Evolutionary conservation across 2,329 filamentous ascomycete species (phyloP), one percentile per base, ranked within the genome.

Genomic region (Falciphora oryzae): DNA sequence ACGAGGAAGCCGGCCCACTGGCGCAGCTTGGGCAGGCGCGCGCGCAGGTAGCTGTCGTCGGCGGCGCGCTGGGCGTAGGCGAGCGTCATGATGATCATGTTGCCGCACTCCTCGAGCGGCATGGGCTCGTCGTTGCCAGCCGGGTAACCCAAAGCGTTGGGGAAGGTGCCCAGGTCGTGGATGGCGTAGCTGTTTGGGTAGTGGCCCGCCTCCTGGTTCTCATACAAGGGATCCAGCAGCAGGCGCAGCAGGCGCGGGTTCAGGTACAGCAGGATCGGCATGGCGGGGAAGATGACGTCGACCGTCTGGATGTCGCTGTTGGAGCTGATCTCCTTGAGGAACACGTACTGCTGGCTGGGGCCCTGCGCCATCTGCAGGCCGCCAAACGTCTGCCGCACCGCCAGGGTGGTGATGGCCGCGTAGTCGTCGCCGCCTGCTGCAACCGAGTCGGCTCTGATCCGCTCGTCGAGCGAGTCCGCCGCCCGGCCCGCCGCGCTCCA

Each of bases 261-360:
- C 13, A 90, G 92, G 72, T 93, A 94, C 22, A 93, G 75, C 76
- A 93, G 93, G 79, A 93, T 93, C 0, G 91, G 90, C 74, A 92
- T 92, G 0, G 90, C 84, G 0, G 91, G 91, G 77, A 92, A 94
- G 68, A 95, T 92, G 58, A 95, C 90, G 76, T 93, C 91, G 25
- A 96, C 91, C 0, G 92, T 96, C 73, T 96, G 91, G 68, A 88
- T 88, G 70, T 96, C 94, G 56, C 92, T 92, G 73, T 96, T 89
- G 4, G 90, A 94, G 67, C 89, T 92, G 71, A 96, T 96, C 74
- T 96, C 92, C 74, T 97, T 96, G 64, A 96, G 77, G 77, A 96
- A 96, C 18, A 96, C 77, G 63, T 93, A 83, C 0, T 89, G 88
- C 65, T 89, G 83, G 0, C 88, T 80, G 4, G 85, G 78, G 18